A percentile compares a stretch with the other conserved stretches of the same genome.
Evolutionary conservation across 2,329 filamentous ascomycete genomes (phyloP).

Genomic region (Colletotrichum sp.): DNA sequence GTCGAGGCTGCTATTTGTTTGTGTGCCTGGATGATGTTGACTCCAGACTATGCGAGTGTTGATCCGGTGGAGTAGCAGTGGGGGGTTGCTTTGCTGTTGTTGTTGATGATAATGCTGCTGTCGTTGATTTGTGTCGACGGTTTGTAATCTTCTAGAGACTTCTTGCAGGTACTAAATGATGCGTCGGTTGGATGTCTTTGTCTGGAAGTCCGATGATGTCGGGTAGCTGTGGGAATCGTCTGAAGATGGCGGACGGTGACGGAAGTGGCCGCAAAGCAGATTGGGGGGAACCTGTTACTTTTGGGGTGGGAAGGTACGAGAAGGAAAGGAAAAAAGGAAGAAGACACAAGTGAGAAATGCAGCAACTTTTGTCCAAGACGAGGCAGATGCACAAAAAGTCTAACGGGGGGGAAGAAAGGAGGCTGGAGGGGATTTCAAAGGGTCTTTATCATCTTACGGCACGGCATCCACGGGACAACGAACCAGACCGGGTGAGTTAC

Average conservation of each 20-base stretch:
- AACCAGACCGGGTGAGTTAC: background rate
- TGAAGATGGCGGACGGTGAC: background rate
- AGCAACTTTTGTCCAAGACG: constrained; percentile 4
- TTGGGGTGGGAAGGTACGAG: background rate
- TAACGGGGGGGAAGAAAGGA: background rate
- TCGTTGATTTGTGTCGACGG: background rate
- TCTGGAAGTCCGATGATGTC: background rate
- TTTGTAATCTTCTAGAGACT: background rate
- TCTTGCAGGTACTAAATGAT: background rate
- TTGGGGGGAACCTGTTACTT: background rate
- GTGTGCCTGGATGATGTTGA: background rate
- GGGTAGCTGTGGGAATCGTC: background rate
- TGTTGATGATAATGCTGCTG: background rate
- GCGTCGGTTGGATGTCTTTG: background rate
- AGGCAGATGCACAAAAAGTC: background rate
- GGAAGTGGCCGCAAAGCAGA: background rate
- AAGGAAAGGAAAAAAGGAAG: background rate
- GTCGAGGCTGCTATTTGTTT: background rate
- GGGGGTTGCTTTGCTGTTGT: background rate
- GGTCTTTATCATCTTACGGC: constrained; percentile 17
- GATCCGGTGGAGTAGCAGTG: background rate
- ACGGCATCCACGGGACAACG: constrained; percentile 10
- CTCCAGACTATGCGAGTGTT: background rate
- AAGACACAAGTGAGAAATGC: background rate
- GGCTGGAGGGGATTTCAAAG: constrained; percentile 13